Evolutionary conservation across 1,139 yeast genomes (phyloP), one percentile per base, ranked within the genome.

Genomic region (Geotrichum candidum): DNA sequence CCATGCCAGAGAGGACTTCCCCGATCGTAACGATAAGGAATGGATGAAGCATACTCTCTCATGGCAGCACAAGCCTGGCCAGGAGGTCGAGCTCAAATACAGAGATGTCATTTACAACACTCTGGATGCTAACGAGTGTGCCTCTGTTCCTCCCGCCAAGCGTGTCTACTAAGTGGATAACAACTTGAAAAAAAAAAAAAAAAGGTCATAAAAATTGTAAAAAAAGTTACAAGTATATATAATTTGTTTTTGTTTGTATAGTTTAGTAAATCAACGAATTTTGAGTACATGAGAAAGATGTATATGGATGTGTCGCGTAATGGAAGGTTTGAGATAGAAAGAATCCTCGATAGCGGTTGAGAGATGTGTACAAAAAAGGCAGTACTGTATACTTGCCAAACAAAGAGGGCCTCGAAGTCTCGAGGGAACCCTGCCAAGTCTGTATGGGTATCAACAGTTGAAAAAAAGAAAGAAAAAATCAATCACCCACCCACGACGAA

Each of bases 31-130:
- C 74, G 99, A 94, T 76, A 91, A 75, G 65, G 81, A 90, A 82
- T 94, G 99, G 99, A 90, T 91, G 95, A 94, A 94, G 82, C 99
- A 94, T 80, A 84, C 97, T 59, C 82, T 94, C 74, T 90, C 98
- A 61, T 94, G 96, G 90, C 98, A 94, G 81, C 73, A 78, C 64
- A 77, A 78, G 53, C 81, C 81, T 66, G 96, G 95, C 72, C 94
- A 83, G 59, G 81, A 82, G 63, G 91, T 90, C 60, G 79, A 76
- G 64, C 85, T 94, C 78, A 86, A 81, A 72, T 94, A 94, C 87
- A 89, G 99, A 85, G 81, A 82, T 65, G 98, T 94, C 71, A 84
- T 90, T 72, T 81, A 81, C 69, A 81, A 85, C 65, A 94, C 99
- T 59, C 83, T 94, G 77, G 98, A 94, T 76, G 95, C 86, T 77